phyloP scores from a whole-genome alignment of 2,329 filamentous ascomycete genomes.

The Endoconidiophora polonica region DNA sequence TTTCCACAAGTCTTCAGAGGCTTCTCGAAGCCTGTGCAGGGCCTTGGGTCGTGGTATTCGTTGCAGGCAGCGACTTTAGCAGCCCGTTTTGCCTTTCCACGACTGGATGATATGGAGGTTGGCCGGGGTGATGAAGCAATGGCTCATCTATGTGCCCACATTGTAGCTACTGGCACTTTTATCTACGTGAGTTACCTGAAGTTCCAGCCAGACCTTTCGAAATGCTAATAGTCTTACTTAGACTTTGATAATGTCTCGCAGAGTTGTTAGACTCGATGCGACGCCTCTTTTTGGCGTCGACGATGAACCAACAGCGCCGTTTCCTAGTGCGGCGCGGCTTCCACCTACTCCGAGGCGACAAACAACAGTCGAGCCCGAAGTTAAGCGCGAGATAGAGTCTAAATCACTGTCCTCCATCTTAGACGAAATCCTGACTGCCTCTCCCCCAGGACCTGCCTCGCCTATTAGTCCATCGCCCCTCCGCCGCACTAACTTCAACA shows the following conservation, averaged over 20 bases:
- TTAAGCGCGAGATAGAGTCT: constrained; percentile 18
- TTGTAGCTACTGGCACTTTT: constrained; percentile 35
- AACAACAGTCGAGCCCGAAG: constrained; percentile 1
- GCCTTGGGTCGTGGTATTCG: constrained; percentile 47
- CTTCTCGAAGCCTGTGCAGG: constrained; percentile 41
- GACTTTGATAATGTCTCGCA: constrained; percentile 2
- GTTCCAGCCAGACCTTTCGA: too few species aligned
- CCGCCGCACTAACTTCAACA: constrained; percentile 9
- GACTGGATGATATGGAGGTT: constrained; percentile 24
- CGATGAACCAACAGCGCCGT: background rate
- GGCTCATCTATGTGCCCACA: constrained; percentile 36
- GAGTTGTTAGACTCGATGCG: constrained; percentile 30
- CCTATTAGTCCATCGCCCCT: constrained; percentile 9
- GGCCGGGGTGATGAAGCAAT: constrained; percentile 23
- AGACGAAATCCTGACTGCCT: constrained; percentile 25
- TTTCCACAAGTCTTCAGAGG: constrained; percentile 44
- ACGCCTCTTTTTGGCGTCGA: constrained; percentile 32
- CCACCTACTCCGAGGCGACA: background rate
- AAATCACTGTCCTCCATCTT: constrained; percentile 31
- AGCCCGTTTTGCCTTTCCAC: constrained; percentile 34
- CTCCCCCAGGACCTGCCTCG: constrained; percentile 14
- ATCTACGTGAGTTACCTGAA: constrained; percentile 30
- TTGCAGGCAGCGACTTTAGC: constrained; percentile 44
- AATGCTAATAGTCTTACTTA: too few species aligned
- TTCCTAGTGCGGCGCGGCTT: background rate